Percentiles rank a stretch among this genome's conserved stretches.
Conservation (phyloP, 2,329 filamentous ascomycete genomes). For the Claviceps sp. region DNA sequence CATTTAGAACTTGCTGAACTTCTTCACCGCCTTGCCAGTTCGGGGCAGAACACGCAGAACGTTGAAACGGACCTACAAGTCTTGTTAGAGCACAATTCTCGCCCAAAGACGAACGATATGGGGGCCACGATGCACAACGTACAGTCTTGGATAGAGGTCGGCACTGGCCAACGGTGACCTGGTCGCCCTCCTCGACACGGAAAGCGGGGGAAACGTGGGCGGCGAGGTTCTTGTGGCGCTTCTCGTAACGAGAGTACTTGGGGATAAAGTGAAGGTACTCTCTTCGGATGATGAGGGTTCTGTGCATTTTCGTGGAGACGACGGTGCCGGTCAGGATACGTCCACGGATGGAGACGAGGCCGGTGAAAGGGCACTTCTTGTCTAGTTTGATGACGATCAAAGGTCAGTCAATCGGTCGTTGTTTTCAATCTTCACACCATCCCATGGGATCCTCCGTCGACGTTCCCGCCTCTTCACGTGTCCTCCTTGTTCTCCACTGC, state of each 20-base stretch:
- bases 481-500: neutral
- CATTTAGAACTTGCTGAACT: constrained; percentile 95
- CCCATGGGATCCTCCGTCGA: neutral
- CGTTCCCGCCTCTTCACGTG: neutral
- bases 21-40: constrained; percentile 95
- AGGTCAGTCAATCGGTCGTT: constrained; percentile 2
- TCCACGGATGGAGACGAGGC: constrained; percentile 97
- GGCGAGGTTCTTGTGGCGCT: constrained; percentile 99
- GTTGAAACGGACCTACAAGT: constrained; percentile 85
- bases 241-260: constrained; percentile 99
- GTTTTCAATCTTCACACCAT: neutral
- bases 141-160: constrained; percentile 99
- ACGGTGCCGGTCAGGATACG: constrained; percentile 99
- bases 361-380: constrained; percentile 99
- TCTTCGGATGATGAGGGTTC: constrained; percentile 96
- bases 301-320: constrained; percentile 99
- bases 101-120: neutral
- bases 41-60: constrained; percentile 95
- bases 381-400: constrained; percentile 39
- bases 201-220: constrained; percentile 98
- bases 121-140: constrained; percentile 31
- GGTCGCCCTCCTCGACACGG: constrained; percentile 99
- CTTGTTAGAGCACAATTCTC: constrained; percentile 11
- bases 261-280: constrained; percentile 99
- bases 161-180: constrained; percentile 99